Evolutionary conservation across 768 basidiomycete species (phyloP), one percentile per base, ranked within the genome.

Genomic region (Nidula microcarpa): DNA sequence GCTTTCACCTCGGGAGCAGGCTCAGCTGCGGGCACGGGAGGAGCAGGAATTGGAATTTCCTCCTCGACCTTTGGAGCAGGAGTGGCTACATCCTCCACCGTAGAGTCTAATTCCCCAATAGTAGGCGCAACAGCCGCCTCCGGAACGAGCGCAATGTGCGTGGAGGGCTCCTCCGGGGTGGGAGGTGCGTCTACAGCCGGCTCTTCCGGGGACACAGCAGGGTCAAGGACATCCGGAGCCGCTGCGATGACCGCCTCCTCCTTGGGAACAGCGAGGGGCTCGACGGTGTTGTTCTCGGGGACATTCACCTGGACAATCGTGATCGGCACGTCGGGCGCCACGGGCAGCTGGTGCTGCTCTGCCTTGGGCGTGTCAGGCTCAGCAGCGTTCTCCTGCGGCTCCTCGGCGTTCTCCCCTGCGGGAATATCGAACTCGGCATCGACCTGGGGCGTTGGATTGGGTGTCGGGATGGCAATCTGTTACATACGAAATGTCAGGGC

Each of bases 261-360:
- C 10, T 49, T 30, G 13, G 23, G 47, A 9, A 49, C 23, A 34
- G 41, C n/a, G 14, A 35, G 35, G n/a, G 30, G 16, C 5, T 17
- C 55, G 34, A 58, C 51, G 2, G 68, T 68, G 57, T 66, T 70
- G 57, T 71, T 65, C 60, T 78, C 73, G 23, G 65, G 57, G 4
- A 68, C 72, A 52, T 73, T 75, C 46, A 76, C 73, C 11, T 76
- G 74, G 4, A 75, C 62, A 43, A 74, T 70, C 54, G 66, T 34
- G 11, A 77, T 69, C 39, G 72, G 70, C 2, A 75, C 62, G 7
- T 60, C 57, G 44, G 74, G 66, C 2, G 71, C 67, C 9, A 68
- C 56, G 5, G 57, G 55, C 16, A 58, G 51, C 32, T 60, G 47
- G 33, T 36, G 43, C 16, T 55, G 48, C 6, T 46, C 44, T 10